These are phyloP conservation scores for Aureobasidium sp. DNA, from an alignment of 2,329 filamentous ascomycete species.

Conservation along the genomic window DNA sequence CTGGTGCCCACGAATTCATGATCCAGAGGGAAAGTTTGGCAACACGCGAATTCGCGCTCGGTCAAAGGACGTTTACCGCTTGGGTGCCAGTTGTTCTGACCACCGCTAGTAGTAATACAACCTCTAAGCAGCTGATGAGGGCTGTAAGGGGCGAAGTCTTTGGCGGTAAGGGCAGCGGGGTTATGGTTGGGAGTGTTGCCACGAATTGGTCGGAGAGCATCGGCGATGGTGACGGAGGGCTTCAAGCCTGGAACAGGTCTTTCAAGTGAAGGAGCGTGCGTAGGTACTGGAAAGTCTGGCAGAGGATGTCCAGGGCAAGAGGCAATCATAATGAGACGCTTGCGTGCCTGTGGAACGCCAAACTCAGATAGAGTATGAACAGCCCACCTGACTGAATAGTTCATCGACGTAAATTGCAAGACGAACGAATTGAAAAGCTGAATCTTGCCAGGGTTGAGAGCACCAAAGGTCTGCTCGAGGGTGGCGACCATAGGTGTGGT, in stretches of 20 bases:
- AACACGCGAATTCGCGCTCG: constrained; percentile 56
- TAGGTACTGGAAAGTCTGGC: constrained; percentile 53
- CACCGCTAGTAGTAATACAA: constrained; percentile 57
- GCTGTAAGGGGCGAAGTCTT: constrained; percentile 36
- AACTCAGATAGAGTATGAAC: constrained; percentile 46
- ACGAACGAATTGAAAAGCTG: constrained; percentile 55
- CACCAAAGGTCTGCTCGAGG: constrained; percentile 70
- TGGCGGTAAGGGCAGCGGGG: constrained; percentile 35
- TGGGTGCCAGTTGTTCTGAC: constrained; percentile 58
- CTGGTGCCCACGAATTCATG: constrained; percentile 49
- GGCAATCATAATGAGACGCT: constrained; percentile 46
- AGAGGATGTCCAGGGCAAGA: constrained; percentile 61
- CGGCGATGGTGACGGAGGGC: constrained; percentile 35
- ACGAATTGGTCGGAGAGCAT: constrained; percentile 37
- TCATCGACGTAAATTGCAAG: constrained; percentile 54
- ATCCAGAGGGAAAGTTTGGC: constrained; percentile 61
- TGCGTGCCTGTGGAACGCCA: constrained; percentile 44
- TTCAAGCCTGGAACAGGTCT: constrained; percentile 19
- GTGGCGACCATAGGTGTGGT: constrained; percentile 63
- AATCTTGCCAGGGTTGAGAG: constrained; percentile 44
- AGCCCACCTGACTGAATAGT: constrained; percentile 66
- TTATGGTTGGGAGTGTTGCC: constrained; percentile 26
- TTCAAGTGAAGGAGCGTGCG: constrained; percentile 21
- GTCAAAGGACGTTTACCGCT: constrained; percentile 58
- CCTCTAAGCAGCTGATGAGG: constrained; percentile 42